phyloP scores from a whole-genome alignment of 2,329 filamentous ascomycete species.

The Phyllosticta capitalensis region DNA sequence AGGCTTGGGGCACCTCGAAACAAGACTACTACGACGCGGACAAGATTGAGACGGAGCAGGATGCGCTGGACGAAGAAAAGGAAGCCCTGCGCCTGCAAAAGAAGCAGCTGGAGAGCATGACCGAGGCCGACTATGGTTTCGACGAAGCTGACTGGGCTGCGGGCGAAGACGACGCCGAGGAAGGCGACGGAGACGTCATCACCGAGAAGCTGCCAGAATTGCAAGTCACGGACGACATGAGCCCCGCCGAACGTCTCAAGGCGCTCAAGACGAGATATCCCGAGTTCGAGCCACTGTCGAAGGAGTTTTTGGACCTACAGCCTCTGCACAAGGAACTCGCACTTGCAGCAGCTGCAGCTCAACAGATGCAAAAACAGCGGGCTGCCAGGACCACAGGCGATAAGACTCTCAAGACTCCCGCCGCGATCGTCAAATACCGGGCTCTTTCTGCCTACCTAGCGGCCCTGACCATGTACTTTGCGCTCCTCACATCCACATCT shows the following conservation, averaged over 20 bases:
- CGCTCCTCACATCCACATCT: constrained; percentile 74
- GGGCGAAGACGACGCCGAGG: constrained; percentile 39
- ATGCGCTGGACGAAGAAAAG: constrained; percentile 81
- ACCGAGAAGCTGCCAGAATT: constrained; percentile 80
- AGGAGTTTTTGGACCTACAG: constrained; percentile 69
- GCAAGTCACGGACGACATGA: constrained; percentile 72
- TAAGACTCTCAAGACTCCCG: constrained; percentile 22
- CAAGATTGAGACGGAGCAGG: constrained; percentile 56
- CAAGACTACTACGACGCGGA: constrained; percentile 93
- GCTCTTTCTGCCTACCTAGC: constrained; percentile 79
- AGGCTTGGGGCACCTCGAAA: constrained; percentile 79
- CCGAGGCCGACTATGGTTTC: constrained; percentile 85
- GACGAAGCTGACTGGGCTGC: constrained; percentile 80
- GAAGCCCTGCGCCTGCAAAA: constrained; percentile 83
- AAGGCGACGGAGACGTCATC: constrained; percentile 46
- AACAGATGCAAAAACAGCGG: constrained; percentile 25
- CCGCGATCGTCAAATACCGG: constrained; percentile 57
- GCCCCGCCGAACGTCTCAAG: constrained; percentile 60
- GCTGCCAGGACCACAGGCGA: constrained; percentile 6
- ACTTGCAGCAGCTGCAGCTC: constrained; percentile 49
- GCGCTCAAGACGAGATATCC: constrained; percentile 77
- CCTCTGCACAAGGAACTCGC: constrained; percentile 49
- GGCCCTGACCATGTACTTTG: constrained; percentile 86
- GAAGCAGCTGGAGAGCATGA: constrained; percentile 83
- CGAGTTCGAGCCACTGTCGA: constrained; percentile 78